Conservation (phyloP, 371 early-diverging fungal genomes). For the Dinochytrium kinnereticum region DNA sequence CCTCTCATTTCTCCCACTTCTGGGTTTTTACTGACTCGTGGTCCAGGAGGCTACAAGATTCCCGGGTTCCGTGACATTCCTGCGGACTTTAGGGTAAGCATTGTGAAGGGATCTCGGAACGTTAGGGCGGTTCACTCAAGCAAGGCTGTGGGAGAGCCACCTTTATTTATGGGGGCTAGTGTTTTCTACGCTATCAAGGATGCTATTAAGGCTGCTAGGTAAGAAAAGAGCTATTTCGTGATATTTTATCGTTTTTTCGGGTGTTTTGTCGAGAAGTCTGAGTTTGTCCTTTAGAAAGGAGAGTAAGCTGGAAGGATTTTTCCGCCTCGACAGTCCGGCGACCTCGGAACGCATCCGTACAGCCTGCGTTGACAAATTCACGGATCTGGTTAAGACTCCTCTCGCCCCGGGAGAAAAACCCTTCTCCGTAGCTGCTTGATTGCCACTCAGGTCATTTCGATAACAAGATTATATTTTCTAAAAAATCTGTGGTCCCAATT, state of each 20-base stretch:
- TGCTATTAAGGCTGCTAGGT: slow-evolving; percentile 67
- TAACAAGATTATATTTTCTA: too few relatives aligned
- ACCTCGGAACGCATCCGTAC: slow-evolving; percentile 72
- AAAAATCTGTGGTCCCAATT: too few relatives aligned
- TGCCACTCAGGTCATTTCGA: too few relatives aligned
- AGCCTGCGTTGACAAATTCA: slow-evolving; percentile 66
- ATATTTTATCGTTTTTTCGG: too few relatives aligned
- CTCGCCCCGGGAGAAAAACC: slow-evolving; percentile 38
- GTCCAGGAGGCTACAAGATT: slow-evolving; percentile 83
- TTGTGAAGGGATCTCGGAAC: slow-evolving; percentile 66
- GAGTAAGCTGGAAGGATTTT: slow-evolving; percentile 49
- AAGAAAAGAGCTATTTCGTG: too few relatives aligned
- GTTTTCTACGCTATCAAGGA: slow-evolving; percentile 77
- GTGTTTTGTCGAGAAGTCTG: slow-evolving; percentile 1
- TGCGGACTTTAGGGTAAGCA: slow-evolving; percentile 68
- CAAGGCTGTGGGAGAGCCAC: slow-evolving; percentile 86
- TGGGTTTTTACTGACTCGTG: slow-evolving; percentile 71
- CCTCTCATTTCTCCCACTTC: slow-evolving; percentile 62
- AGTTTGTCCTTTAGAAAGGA: slow-evolving; percentile 21
- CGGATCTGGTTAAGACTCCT: slow-evolving; percentile 26
- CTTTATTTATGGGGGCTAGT: slow-evolving; percentile 74
- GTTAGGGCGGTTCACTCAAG: slow-evolving; percentile 71
- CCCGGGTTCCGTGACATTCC: slow-evolving; percentile 79
- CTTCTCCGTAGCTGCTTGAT: slow-evolving; percentile 39
- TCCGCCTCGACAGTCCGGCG: slow-evolving; percentile 69